Conservation (phyloP, 768 basidiomycete genomes). For the Amanita molliuscula region DNA sequence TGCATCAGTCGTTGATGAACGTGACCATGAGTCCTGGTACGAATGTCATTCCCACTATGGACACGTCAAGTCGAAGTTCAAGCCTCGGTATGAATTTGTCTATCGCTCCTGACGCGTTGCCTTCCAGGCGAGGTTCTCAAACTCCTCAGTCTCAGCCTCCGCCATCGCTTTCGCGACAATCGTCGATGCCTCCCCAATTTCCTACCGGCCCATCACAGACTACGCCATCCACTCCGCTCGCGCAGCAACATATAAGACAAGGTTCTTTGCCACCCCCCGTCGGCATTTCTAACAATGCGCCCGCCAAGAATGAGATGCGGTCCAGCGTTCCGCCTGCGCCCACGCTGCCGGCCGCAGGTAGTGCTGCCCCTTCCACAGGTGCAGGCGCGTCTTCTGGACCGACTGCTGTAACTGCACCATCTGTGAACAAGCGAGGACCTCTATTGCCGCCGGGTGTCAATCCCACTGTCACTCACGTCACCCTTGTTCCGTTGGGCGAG, state of each 20-base stretch:
- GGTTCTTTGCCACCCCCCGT: constrained; percentile 5
- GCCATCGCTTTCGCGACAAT: constrained; percentile 18
- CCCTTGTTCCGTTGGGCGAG: constrained; percentile 47
- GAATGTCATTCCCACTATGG: constrained; percentile 8
- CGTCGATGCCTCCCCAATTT: constrained; percentile 15
- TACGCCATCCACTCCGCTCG: constrained; percentile 2
- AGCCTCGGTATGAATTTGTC: constrained; percentile 15
- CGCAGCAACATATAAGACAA: constrained; percentile 8
- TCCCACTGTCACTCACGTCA: constrained; percentile 48
- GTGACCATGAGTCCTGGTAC: constrained; percentile 1
- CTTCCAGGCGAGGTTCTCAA: constrained; percentile 7
- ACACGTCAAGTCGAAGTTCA: constrained; percentile 1
- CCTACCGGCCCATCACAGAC: constrained; percentile 2
- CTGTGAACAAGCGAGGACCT: constrained; percentile 22
- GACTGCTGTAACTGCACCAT: constrained; percentile 9
- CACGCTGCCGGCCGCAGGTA: constrained; percentile 1
- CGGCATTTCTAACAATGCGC: not conserved
- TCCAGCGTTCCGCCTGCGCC: constrained; percentile 6
- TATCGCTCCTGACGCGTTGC: constrained; percentile 11
- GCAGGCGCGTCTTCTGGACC: constrained; percentile 5
- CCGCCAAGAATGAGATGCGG: constrained; percentile 6
- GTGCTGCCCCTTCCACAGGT: constrained; percentile 6
- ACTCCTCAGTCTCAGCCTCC: constrained; percentile 11
- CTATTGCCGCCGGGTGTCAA: constrained; percentile 37
- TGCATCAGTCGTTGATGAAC: constrained; percentile 4